These are phyloP conservation scores for sorghum (Sorghum bicolor) DNA, from an alignment of 176 grass and related monocot genomes.

Conservation along the genomic window Sorghum_bicolor_NCBIv3 NC_012873.2:66121501-66122000, in stretches of 20 bases:
- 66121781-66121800: constrained; percentile 24
- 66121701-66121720: constrained; percentile 29
- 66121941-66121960: constrained; percentile 64
- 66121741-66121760: constrained; percentile 88
- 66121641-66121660: not conserved
- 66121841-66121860: constrained; percentile 40
- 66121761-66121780: constrained; percentile 83
- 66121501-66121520: constrained; percentile 59
- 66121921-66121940: constrained; percentile 77
- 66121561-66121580: constrained; percentile 58
- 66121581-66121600: constrained; percentile 46
- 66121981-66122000: constrained; percentile 95
- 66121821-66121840: not conserved
- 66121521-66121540: constrained; percentile 84
- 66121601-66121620: constrained; percentile 76
- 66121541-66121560: constrained; percentile 72
- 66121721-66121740: constrained; percentile 25
- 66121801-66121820: not conserved
- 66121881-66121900: constrained; percentile 75
- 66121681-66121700: constrained; percentile 80
- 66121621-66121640: constrained; percentile 62
- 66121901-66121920: constrained; percentile 25
- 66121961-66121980: constrained; percentile 80
- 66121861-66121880: constrained; percentile 66
- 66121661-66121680: constrained; percentile 28